Percentiles rank a stretch among this genome's conserved stretches.
phyloP scores from a whole-genome alignment of 75 land plant species.

The Cryptomeria japonica region DNA sequence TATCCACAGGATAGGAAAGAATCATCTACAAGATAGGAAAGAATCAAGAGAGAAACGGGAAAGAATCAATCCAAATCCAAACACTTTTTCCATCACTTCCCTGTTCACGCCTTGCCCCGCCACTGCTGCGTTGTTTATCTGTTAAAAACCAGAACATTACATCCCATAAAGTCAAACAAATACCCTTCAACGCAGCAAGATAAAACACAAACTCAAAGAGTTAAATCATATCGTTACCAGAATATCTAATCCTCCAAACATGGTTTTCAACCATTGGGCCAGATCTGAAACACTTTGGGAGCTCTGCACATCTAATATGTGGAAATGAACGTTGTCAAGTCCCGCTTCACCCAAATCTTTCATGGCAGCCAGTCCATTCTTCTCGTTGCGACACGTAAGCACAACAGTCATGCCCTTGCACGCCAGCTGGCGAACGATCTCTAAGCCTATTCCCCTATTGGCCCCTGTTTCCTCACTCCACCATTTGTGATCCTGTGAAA shows the following conservation, averaged over 20 bases:
- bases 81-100: neutral
- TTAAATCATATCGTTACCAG: conserved; percentile 28
- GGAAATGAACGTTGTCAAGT: conserved; percentile 32
- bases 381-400: conserved; percentile 49
- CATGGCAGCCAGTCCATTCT: conserved; percentile 39
- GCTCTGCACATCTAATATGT: conserved; percentile 55
- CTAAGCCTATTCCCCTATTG: conserved; percentile 61
- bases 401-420: conserved; percentile 42
- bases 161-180: too few species aligned
- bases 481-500: too few species aligned
- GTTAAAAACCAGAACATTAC: neutral
- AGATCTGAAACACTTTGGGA: conserved; percentile 29
- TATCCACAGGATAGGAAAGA: too few species aligned
- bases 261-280: conserved; percentile 32
- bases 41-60: too few species aligned
- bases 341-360: conserved; percentile 25
- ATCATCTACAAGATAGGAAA: too few species aligned
- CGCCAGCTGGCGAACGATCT: conserved; percentile 51
- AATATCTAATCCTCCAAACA: conserved; percentile 49
- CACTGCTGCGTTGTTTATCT: conserved; percentile 18
- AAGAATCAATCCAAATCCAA: too few species aligned
- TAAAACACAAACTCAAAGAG: too few species aligned
- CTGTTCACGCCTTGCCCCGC: neutral
- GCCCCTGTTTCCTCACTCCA: conserved; percentile 13
- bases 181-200: too few species aligned